Evolutionary conservation across 768 basidiomycete genomes (phyloP).

Genomic region (Clathrus columnatus): DNA sequence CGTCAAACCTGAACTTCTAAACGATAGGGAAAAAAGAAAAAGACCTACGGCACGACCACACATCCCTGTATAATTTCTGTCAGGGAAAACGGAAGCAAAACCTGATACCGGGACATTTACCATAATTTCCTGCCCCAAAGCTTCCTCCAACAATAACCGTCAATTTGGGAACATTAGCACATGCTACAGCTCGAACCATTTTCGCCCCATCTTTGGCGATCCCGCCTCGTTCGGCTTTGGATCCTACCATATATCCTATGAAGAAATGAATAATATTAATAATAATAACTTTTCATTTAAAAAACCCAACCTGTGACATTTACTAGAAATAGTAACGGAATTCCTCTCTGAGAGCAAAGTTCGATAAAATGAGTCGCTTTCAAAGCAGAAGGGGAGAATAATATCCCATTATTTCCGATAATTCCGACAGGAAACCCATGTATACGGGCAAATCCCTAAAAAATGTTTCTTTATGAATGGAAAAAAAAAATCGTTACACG

Average conservation of each 20-base stretch:
- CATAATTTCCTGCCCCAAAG: slow-evolving; percentile 94
- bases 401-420: slow-evolving; percentile 88
- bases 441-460: slow-evolving; percentile 77
- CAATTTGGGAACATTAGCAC: slow-evolving; percentile 89
- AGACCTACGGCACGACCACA: slow-evolving; percentile 77
- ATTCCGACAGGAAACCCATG: slow-evolving; percentile 90
- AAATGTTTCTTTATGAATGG: neutral
- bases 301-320: slow-evolving; percentile 70
- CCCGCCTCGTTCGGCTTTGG: slow-evolving; percentile 87
- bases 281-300: neutral
- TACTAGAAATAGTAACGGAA: slow-evolving; percentile 87
- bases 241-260: slow-evolving; percentile 90
- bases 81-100: slow-evolving; percentile 5
- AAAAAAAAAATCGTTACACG: neutral
- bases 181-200: slow-evolving; percentile 93
- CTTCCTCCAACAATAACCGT: slow-evolving; percentile 91
- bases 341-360: slow-evolving; percentile 82
- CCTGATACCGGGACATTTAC: slow-evolving; percentile 31
- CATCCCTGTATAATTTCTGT: slow-evolving; percentile 85
- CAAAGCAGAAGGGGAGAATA: slow-evolving; percentile 87
- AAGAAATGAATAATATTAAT: neutral
- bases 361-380: slow-evolving; percentile 96
- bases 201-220: slow-evolving; percentile 96
- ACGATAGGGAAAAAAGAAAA: slow-evolving; percentile 5
- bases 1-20: slow-evolving; percentile 6